Percentiles rank a stretch among this genome's conserved stretches.
Conservation (phyloP, 179 eudicot species). For the Silene coronaria region DNA sequence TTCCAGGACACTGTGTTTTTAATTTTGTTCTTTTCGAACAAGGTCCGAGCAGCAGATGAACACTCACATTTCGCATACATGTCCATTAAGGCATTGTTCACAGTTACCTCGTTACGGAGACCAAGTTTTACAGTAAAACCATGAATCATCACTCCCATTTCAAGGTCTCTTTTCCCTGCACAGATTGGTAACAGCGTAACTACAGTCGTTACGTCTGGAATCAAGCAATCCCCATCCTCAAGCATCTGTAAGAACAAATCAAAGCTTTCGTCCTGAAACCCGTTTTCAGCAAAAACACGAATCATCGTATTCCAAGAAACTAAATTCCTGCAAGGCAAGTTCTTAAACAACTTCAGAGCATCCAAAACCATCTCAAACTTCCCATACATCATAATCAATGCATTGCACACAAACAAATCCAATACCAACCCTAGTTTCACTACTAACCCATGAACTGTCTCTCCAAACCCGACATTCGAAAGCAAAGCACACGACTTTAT, state of each 20-base stretch:
- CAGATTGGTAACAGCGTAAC: constrained; percentile 57
- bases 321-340: constrained; percentile 48
- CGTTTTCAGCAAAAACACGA: constrained; percentile 44
- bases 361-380: constrained; percentile 36
- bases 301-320: constrained; percentile 67
- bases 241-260: constrained; percentile 42
- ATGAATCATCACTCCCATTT: constrained; percentile 50
- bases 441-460: constrained; percentile 45
- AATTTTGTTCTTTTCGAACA: constrained; percentile 41
- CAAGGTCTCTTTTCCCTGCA: constrained; percentile 37
- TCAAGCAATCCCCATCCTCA: constrained; percentile 24
- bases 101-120: constrained; percentile 35
- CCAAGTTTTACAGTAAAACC: constrained; percentile 52
- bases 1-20: constrained; percentile 76
- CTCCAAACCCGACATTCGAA: constrained; percentile 34
- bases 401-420: constrained; percentile 60
- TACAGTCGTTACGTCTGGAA: constrained; percentile 56
- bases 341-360: constrained; percentile 49
- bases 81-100: constrained; percentile 57
- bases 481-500: constrained; percentile 50
- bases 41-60: constrained; percentile 33
- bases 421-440: constrained; percentile 37
- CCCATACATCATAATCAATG: constrained; percentile 57
- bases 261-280: constrained; percentile 32
- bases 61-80: constrained; percentile 71